Evolutionary conservation across 2,329 filamentous ascomycete species (phyloP).

Genomic region (Scedosporium dehoogii): DNA sequence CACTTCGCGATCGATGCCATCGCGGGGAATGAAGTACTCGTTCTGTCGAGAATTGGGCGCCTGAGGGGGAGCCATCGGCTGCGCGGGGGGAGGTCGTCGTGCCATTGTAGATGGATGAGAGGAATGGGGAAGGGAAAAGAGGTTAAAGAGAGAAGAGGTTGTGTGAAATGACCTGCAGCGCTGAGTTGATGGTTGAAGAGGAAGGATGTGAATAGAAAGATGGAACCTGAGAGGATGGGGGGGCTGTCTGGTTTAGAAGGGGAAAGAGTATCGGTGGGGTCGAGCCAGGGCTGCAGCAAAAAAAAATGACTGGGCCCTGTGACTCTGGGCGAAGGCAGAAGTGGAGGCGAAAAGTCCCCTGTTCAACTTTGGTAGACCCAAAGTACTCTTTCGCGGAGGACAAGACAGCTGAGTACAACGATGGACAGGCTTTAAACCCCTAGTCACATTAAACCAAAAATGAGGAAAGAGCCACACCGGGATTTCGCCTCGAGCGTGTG

Average conservation of each 20-base stretch:
- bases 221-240: slow-evolving; percentile 2
- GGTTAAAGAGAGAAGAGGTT: slow-evolving; percentile 10
- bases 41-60: slow-evolving; percentile 41
- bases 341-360: background rate
- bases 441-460: background rate
- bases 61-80: slow-evolving; percentile 25
- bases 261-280: slow-evolving; percentile 5
- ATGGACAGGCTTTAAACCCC: background rate
- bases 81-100: slow-evolving; percentile 22
- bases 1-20: slow-evolving; percentile 75
- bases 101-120: slow-evolving; percentile 22
- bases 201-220: slow-evolving; percentile 5
- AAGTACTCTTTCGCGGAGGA: background rate
- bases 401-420: no score
- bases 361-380: background rate
- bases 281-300: slow-evolving; percentile 5
- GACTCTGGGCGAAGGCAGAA: background rate
- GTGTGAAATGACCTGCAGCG: slow-evolving; percentile 8
- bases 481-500: background rate
- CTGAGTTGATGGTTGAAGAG: slow-evolving; percentile 2
- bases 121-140: slow-evolving; percentile 4
- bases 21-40: slow-evolving; percentile 71
- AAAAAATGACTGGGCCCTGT: background rate
- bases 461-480: background rate
- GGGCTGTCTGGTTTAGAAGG: slow-evolving; percentile 7